Conservation (phyloP, 768 basidiomycete genomes). For the Lentinula guzmanii region DNA sequence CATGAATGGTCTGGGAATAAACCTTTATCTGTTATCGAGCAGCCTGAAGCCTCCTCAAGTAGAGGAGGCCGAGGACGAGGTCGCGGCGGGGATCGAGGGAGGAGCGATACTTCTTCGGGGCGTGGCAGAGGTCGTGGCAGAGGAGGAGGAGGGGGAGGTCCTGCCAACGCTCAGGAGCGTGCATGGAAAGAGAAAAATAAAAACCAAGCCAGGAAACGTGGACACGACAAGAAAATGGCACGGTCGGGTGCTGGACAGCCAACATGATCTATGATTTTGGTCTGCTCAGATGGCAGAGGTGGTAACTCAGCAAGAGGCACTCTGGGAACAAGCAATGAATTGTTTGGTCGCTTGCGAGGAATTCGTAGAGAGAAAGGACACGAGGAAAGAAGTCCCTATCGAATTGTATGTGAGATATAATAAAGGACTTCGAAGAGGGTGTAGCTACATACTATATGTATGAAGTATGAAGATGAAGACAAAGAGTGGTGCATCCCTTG, state of each 20-base stretch:
- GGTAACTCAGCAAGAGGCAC: too few species aligned
- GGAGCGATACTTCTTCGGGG: conserved; percentile 30
- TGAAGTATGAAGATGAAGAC: too few species aligned
- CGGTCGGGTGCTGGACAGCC: conserved; percentile 42
- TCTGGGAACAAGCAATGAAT: too few species aligned
- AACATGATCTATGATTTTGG: background rate
- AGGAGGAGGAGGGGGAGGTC: conserved; percentile 30
- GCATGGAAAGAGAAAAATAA: conserved; percentile 77
- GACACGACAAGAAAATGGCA: conserved; percentile 87
- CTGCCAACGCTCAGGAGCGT: conserved; percentile 43
- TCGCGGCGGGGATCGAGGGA: conserved; percentile 23
- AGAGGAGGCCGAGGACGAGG: conserved; percentile 30
- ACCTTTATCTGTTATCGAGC: conserved; percentile 9
- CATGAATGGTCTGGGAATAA: conserved; percentile 73
- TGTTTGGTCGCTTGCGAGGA: too few species aligned
- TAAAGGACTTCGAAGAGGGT: too few species aligned
- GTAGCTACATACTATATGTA: too few species aligned
- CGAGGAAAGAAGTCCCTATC: too few species aligned
- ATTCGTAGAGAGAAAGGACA: too few species aligned
- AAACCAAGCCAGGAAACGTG: conserved; percentile 76
- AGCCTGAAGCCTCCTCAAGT: conserved; percentile 11
- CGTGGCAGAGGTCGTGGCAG: conserved; percentile 30
- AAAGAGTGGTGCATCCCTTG: too few species aligned
- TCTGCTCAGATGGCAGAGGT: too few species aligned
- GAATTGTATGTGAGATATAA: too few species aligned